Conservation (phyloP, 1,139 yeast species). For the Schwanniomyces etchellsii region DNA sequence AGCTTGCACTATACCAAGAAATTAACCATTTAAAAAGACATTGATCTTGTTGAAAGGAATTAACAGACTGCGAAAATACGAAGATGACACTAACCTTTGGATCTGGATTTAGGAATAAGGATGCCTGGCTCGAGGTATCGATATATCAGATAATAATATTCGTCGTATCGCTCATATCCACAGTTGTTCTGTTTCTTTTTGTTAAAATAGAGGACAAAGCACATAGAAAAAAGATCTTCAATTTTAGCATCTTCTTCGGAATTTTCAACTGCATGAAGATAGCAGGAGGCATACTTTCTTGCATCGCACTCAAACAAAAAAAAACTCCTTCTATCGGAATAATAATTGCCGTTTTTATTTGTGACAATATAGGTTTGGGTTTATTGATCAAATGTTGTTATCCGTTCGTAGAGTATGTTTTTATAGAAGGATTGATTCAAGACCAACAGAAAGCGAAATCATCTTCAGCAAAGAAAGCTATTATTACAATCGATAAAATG, state of each 20-base stretch:
- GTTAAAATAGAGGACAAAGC: too few relatives aligned
- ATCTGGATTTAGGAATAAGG: too few relatives aligned
- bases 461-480: background rate
- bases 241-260: background rate
- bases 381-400: background rate
- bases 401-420: background rate
- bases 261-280: background rate
- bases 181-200: too few relatives aligned
- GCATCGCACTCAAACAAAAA: background rate
- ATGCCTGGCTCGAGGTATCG: too few relatives aligned
- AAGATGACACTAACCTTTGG: too few relatives aligned
- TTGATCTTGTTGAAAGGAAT: too few relatives aligned
- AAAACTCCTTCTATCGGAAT: background rate
- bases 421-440: background rate
- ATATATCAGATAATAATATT: too few relatives aligned
- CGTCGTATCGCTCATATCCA: too few relatives aligned
- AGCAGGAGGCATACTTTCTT: background rate
- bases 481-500: background rate
- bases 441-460: background rate
- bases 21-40: too few relatives aligned
- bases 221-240: too few relatives aligned
- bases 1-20: too few relatives aligned
- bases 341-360: background rate
- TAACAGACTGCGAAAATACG: too few relatives aligned
- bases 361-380: background rate